Evolutionary conservation across 139 green algal species (phyloP).

Genomic region (Chlorella sp.): DNA sequence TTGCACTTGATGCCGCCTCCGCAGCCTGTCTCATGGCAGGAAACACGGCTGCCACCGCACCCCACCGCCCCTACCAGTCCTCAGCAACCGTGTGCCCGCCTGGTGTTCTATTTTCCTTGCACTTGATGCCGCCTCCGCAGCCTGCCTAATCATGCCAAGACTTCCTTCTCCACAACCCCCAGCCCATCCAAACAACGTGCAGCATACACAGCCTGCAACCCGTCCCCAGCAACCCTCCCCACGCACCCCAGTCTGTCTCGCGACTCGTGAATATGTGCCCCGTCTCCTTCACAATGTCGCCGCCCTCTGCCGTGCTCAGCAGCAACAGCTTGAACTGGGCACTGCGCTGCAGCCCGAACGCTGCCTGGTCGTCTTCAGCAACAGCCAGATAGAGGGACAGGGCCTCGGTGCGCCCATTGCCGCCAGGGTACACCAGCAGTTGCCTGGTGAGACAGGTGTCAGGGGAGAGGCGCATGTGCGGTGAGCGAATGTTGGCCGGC

Average conservation of each 20-base stretch:
- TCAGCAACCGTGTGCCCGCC: no score
- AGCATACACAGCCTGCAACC: not conserved
- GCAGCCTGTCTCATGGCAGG: no score
- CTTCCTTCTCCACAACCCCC: not conserved
- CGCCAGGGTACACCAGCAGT: slow-evolving; percentile 77
- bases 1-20: no score
- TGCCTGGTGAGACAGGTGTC: slow-evolving; percentile 59
- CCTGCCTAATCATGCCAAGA: no score
- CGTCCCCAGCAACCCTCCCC: not conserved
- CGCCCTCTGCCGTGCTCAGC: slow-evolving; percentile 65
- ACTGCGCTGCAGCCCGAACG: slow-evolving; percentile 62
- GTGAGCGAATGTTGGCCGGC: no score
- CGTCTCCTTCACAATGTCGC: slow-evolving; percentile 72
- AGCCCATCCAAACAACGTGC: not conserved
- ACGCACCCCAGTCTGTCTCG: slow-evolving; percentile 78
- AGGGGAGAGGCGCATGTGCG: no score
- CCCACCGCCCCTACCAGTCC: no score
- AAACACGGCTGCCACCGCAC: no score
- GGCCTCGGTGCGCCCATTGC: slow-evolving; percentile 55
- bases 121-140: no score
- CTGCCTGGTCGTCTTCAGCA: slow-evolving; percentile 66
- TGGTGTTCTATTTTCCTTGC: no score
- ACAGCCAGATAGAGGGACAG: slow-evolving; percentile 83
- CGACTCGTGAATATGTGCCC: slow-evolving; percentile 74
- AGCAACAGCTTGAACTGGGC: slow-evolving; percentile 86